Conservation (phyloP, 208 protist species). For the Wallacemonas sp. region DNA sequence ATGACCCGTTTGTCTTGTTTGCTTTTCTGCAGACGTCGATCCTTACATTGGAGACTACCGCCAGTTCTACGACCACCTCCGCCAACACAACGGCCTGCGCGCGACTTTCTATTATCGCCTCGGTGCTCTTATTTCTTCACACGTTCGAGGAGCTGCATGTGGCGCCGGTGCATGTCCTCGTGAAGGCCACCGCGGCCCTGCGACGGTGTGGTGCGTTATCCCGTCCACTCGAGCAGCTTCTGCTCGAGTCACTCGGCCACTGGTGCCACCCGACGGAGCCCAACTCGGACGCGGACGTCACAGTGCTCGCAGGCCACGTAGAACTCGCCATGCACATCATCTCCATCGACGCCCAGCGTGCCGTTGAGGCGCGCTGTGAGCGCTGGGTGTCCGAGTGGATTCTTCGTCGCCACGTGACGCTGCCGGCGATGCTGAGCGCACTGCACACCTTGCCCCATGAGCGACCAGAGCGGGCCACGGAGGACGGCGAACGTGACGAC, state of each 20-base stretch:
- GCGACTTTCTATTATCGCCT: neutral
- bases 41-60: neutral
- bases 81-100: neutral
- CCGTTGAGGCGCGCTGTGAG: neutral
- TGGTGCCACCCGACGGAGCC: neutral
- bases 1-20: neutral
- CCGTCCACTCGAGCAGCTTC: neutral
- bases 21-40: neutral
- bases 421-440: slow-evolving; percentile 14
- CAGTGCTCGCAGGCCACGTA: too few relatives aligned
- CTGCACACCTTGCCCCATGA: too few relatives aligned
- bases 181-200: neutral
- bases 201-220: neutral
- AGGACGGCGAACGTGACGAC: neutral
- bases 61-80: neutral
- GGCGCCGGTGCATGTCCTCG: neutral
- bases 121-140: slow-evolving; percentile 7
- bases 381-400: slow-evolving; percentile 12
- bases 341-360: neutral
- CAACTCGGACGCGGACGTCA: too few relatives aligned
- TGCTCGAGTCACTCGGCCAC: neutral
- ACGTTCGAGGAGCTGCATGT: slow-evolving; percentile 4
- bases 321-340: neutral
- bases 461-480: neutral
- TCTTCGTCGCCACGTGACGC: neutral